These are phyloP conservation scores for Linum trigynum DNA, from an alignment of 345 rosid genomes.

Conservation along the genomic window DNA sequence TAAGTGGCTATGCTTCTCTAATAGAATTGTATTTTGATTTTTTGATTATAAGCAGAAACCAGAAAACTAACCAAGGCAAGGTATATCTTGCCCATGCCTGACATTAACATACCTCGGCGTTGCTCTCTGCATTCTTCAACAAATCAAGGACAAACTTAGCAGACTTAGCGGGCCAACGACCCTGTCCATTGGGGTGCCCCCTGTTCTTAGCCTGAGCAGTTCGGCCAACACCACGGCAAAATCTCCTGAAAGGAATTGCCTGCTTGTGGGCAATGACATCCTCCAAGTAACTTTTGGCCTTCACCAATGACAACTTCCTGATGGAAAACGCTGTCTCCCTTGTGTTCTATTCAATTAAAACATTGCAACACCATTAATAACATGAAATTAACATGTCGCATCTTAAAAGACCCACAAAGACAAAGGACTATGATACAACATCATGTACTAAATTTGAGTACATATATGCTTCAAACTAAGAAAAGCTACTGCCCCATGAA, in stretches of 20 bases:
- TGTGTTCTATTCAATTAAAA: constrained; percentile 40
- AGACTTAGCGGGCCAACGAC: constrained; percentile 55
- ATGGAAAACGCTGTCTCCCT: constrained; percentile 62
- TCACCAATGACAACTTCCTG: constrained; percentile 46
- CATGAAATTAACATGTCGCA: neutral
- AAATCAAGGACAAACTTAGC: constrained; percentile 45
- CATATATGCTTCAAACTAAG: too few relatives aligned
- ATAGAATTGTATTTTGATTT: too few relatives aligned
- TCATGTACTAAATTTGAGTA: too few relatives aligned
- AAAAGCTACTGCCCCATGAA: too few relatives aligned
- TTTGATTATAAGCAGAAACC: too few relatives aligned
- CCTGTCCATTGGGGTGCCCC: constrained; percentile 74
- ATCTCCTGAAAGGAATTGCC: constrained; percentile 71
- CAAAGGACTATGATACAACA: too few relatives aligned
- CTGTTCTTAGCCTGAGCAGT: constrained; percentile 76
- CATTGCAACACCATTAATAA: neutral
- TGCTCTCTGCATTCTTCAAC: constrained; percentile 66
- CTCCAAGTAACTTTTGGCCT: constrained; percentile 69
- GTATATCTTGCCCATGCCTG: neutral
- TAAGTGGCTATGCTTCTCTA: too few relatives aligned
- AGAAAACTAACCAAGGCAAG: too few relatives aligned
- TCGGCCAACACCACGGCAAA: constrained; percentile 68
- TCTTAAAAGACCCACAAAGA: too few relatives aligned
- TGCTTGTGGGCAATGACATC: constrained; percentile 74
- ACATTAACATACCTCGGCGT: constrained; percentile 46